Conservation (phyloP, 345 rosid genomes). For the Litchi chinensis region DNA sequence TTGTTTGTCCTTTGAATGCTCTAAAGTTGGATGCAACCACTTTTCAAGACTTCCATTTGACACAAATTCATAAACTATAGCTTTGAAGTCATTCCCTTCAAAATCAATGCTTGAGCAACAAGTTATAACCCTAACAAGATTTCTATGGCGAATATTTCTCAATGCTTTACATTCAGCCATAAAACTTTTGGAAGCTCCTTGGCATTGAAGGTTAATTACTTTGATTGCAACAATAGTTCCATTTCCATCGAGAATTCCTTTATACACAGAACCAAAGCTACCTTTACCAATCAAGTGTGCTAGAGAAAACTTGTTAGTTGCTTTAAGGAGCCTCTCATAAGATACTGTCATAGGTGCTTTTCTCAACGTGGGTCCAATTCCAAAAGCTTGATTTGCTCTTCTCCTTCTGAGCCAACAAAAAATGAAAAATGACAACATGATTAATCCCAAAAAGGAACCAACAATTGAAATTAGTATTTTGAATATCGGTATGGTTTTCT, state of each 20-base stretch:
- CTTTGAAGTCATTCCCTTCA: conserved; percentile 14
- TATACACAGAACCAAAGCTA: not conserved
- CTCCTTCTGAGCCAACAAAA: not conserved
- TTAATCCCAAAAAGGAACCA: not conserved
- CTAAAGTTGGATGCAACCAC: too few species aligned
- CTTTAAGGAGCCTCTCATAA: not conserved
- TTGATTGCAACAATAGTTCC: not conserved
- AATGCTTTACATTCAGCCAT: not conserved
- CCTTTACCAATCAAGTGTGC: not conserved
- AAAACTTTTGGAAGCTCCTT: conserved; percentile 4
- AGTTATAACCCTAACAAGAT: conserved; percentile 17
- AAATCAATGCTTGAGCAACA: conserved; percentile 13
- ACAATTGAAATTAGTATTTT: conserved; percentile 3
- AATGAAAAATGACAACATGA: not conserved
- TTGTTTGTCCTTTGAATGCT: too few species aligned
- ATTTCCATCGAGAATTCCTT: not conserved
- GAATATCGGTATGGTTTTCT: not conserved
- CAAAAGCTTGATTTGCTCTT: too few species aligned
- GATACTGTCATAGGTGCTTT: not conserved
- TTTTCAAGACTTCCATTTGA: too few species aligned
- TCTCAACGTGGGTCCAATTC: not conserved
- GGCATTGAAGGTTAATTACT: conserved; percentile 5
- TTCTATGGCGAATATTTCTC: not conserved
- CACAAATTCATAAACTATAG: too few species aligned
- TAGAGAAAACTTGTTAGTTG: not conserved